These are phyloP conservation scores for Paxillus ammoniavirescens DNA, from an alignment of 768 basidiomycete genomes.

Conservation along the genomic window DNA sequence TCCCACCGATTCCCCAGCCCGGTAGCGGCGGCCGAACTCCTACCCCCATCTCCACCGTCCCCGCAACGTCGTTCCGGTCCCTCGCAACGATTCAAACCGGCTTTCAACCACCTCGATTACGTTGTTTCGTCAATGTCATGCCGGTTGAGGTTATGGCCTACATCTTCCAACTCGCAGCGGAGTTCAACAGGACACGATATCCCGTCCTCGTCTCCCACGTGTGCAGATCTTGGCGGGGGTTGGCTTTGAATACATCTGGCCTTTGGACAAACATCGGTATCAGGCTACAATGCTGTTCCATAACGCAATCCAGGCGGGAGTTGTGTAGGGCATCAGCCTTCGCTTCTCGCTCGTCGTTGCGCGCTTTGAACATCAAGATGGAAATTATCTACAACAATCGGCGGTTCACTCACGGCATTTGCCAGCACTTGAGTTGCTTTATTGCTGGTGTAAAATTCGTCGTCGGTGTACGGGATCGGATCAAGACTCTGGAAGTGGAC, in stretches of 20 bases:
- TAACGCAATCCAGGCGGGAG: not conserved
- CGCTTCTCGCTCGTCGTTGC: not conserved
- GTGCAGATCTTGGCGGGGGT: conserved; percentile 39
- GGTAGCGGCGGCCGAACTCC: no score
- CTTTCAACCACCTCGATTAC: not conserved
- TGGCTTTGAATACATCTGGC: conserved; percentile 33
- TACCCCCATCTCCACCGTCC: no score
- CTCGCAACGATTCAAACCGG: no score
- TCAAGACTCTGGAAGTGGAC: conserved; percentile 4
- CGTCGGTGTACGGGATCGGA: not conserved
- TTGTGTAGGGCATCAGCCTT: not conserved
- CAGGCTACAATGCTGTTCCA: not conserved
- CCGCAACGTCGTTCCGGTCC: no score
- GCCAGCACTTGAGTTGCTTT: not conserved
- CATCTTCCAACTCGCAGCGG: conserved; percentile 5
- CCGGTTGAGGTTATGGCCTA: conserved; percentile 4
- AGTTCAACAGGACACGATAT: not conserved
- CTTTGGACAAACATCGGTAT: conserved; percentile 36
- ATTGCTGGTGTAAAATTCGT: conserved; percentile 1
- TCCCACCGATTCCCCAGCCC: no score
- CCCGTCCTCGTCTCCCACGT: conserved; percentile 41
- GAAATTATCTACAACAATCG: not conserved
- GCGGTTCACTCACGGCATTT: not conserved
- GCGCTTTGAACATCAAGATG: conserved; percentile 5
- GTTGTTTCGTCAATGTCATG: not conserved